These are phyloP conservation scores for Candida bentonensis DNA, from an alignment of 805 yeast genomes.

Conservation along the genomic window DNA sequence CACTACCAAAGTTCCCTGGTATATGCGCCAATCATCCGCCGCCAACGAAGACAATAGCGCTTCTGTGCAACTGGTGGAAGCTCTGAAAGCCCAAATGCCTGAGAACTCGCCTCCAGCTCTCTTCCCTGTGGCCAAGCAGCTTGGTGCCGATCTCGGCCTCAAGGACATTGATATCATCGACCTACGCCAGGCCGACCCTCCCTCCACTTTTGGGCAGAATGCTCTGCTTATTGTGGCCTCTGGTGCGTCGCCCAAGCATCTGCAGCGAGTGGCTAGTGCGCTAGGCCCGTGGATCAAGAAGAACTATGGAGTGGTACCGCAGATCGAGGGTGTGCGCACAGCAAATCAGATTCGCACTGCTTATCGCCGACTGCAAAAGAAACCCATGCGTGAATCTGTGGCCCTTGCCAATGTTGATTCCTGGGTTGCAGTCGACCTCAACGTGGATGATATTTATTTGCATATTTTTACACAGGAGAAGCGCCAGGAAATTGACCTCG, in stretches of 20 bases:
- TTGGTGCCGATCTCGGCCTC: background rate
- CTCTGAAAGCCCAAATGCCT: background rate
- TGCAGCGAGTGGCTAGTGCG: background rate
- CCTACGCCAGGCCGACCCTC: background rate
- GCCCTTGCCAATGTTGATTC: background rate
- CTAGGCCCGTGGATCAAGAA: background rate
- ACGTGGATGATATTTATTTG: background rate
- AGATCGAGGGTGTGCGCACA: background rate
- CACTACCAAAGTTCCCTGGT: no score
- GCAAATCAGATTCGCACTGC: constrained; percentile 1
- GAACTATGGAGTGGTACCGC: background rate
- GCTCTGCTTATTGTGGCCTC: background rate
- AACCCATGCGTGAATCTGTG: background rate
- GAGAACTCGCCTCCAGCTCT: background rate
- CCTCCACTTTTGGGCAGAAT: background rate
- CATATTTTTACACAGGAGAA: constrained; percentile 1
- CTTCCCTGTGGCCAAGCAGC: background rate
- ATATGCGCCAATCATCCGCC: background rate
- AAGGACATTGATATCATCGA: background rate
- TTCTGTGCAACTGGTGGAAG: background rate
- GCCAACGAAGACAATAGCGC: background rate
- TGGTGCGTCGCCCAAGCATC: background rate
- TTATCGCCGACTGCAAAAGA: background rate
- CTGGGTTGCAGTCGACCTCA: background rate
- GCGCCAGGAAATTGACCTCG: background rate